Percentiles rank a stretch among this genome's conserved stretches.
These are phyloP conservation scores for Dothistroma septosporum DNA, from an alignment of 2,329 filamentous ascomycete genomes.

Conservation along the genomic window DNA sequence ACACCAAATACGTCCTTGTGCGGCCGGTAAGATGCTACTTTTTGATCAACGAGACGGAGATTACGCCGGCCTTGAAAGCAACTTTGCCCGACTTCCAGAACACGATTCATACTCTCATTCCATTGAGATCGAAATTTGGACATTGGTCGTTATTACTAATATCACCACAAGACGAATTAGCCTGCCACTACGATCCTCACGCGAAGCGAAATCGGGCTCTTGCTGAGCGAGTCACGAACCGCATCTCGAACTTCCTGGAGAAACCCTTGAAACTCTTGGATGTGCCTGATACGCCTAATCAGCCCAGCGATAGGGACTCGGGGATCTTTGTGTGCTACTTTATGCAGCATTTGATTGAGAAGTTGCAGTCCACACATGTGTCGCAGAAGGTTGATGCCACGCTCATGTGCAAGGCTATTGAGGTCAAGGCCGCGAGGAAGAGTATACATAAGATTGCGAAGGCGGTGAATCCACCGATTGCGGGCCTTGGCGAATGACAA, in stretches of 20 bases:
- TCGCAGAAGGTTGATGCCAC: constrained; percentile 13
- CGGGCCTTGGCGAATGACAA: not conserved
- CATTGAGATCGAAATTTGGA: not conserved
- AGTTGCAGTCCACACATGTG: constrained; percentile 6
- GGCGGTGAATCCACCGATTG: not conserved
- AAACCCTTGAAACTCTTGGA: constrained; percentile 4
- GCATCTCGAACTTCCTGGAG: not conserved
- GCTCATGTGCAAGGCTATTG: constrained; percentile 2
- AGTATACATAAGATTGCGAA: constrained; percentile 8
- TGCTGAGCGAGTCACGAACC: not conserved
- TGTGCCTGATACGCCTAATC: constrained; percentile 2
- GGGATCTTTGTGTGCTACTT: constrained; percentile 12
- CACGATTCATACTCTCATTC: constrained; percentile 7
- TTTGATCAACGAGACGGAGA: not conserved
- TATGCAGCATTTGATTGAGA: constrained; percentile 13
- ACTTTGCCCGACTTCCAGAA: constrained; percentile 3
- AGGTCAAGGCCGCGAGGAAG: constrained; percentile 8
- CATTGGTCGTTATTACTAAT: constrained; percentile 14
- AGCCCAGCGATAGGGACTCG: constrained; percentile 4
- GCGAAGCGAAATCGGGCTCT: not conserved
- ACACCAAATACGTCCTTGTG: constrained; percentile 6
- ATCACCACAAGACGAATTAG: constrained; percentile 6
- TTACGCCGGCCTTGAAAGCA: not conserved
- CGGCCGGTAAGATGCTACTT: constrained; percentile 6
- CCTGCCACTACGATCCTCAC: constrained; percentile 13